phyloP scores from a whole-genome alignment of 345 rosid species.

The Lenwebbia sp. region DNA sequence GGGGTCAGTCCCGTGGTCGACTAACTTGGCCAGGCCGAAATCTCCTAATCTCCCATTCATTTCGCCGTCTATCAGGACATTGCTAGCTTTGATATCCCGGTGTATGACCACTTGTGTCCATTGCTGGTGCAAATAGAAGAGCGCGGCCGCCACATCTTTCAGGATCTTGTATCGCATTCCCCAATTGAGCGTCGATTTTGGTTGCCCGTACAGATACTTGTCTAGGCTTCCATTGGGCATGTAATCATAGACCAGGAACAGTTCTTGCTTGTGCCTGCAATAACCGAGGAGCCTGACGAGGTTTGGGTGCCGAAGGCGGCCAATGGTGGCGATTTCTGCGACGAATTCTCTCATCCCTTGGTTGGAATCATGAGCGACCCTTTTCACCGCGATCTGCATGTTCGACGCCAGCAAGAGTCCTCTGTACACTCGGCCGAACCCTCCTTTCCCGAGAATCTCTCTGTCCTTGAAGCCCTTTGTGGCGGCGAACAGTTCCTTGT shows the following conservation, averaged over 20 bases:
- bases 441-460: constrained; percentile 21
- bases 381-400: background rate
- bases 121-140: background rate
- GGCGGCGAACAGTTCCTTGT: constrained; percentile 15
- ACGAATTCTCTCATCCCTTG: constrained; percentile 25
- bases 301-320: constrained; percentile 15
- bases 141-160: background rate
- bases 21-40: background rate
- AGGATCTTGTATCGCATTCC: background rate
- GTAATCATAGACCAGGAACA: background rate
- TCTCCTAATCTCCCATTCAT: background rate
- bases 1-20: background rate
- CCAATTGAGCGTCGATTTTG: background rate
- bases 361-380: constrained; percentile 10
- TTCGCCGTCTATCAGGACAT: background rate
- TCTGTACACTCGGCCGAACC: constrained; percentile 25
- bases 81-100: background rate
- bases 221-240: background rate
- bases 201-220: background rate
- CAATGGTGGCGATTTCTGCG: constrained; percentile 23
- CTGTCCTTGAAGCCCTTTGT: background rate
- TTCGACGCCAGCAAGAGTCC: background rate
- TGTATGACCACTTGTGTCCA: background rate
- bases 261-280: background rate
- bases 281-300: background rate